A percentile compares a stretch with the other conserved stretches of the same genome.
Conservation (phyloP, 441 rosid species). For the Adansonia rubrostipa region DNA sequence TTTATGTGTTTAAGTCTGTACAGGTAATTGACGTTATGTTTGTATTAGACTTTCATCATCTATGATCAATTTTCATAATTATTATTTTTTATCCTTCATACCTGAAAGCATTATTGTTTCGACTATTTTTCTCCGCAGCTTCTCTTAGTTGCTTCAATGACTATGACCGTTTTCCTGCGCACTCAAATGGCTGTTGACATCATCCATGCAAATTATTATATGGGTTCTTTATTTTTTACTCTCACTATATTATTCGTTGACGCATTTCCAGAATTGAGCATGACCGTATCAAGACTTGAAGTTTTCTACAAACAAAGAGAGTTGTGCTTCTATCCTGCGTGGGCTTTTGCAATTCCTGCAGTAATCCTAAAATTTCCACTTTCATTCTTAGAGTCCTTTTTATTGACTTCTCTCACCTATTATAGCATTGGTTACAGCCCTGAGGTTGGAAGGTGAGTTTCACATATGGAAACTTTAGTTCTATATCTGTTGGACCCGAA, state of each 20-base stretch:
- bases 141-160: conserved; percentile 42
- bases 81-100: not conserved
- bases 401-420: conserved; percentile 60
- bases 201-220: conserved; percentile 44
- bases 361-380: conserved; percentile 50
- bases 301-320: conserved; percentile 57
- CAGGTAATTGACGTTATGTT: conserved; percentile 40
- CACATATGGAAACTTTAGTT: not conserved
- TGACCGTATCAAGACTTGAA: conserved; percentile 49
- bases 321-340: conserved; percentile 57
- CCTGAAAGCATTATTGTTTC: not conserved
- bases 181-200: conserved; percentile 43
- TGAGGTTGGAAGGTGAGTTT: conserved; percentile 46
- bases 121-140: conserved; percentile 25
- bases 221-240: conserved; percentile 54
- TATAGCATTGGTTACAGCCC: conserved; percentile 62
- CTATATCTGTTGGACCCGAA: not conserved
- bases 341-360: conserved; percentile 61
- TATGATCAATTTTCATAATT: not conserved
- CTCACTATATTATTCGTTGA: conserved; percentile 42
- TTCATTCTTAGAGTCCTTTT: conserved; percentile 48
- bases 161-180: conserved; percentile 55
- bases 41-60: not conserved
- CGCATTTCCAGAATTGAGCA: conserved; percentile 47
- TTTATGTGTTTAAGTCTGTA: conserved; percentile 47